Evolutionary conservation across 345 rosid genomes (phyloP).

Genomic region (Anacardium occidentale): DNA sequence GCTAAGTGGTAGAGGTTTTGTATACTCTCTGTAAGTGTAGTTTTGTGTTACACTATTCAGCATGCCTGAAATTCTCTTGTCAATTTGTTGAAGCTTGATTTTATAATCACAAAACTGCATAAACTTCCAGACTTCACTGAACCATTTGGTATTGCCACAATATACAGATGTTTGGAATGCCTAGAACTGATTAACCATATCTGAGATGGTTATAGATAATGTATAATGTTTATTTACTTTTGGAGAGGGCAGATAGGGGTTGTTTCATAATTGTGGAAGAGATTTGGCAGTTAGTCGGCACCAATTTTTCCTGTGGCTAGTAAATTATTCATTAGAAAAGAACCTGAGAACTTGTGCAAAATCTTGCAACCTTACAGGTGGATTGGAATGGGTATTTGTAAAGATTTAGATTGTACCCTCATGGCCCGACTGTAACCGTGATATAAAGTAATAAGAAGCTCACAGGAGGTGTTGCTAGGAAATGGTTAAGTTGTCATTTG

Average conservation of each 20-base stretch:
- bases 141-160: neutral
- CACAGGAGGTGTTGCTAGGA: neutral
- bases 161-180: neutral
- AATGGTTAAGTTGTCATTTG: too few species aligned
- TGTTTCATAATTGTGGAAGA: neutral
- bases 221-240: neutral
- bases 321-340: neutral
- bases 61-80: neutral
- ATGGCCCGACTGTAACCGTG: neutral
- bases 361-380: neutral
- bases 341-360: neutral
- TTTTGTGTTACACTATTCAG: neutral
- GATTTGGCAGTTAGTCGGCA: constrained; percentile 2
- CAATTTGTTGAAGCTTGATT: neutral
- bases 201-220: neutral
- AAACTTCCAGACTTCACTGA: neutral
- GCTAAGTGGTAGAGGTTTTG: neutral
- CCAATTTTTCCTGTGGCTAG: neutral
- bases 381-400: neutral
- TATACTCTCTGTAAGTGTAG: neutral
- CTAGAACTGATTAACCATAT: neutral
- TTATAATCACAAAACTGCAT: neutral
- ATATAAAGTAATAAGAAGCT: neutral
- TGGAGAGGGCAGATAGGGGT: neutral
- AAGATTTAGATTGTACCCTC: constrained; percentile 8